These are phyloP conservation scores for Phytomonas sp. DNA, from an alignment of 208 protist genomes.

Conservation along the genomic window DNA sequence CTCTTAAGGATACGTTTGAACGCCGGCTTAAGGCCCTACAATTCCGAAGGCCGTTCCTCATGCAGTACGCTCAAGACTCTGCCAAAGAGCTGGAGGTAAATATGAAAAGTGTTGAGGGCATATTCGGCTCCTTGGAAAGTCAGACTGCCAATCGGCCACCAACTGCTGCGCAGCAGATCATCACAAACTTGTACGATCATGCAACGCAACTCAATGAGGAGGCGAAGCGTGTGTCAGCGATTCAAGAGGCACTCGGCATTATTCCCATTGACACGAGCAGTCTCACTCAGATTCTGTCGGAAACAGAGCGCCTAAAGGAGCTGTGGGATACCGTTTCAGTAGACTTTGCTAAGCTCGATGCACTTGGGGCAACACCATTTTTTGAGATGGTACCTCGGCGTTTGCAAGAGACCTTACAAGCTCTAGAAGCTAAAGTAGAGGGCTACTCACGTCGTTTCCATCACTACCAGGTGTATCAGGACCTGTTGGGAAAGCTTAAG, in stretches of 20 bases:
- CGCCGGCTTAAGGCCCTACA: conserved; percentile 87
- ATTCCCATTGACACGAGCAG: conserved; percentile 29
- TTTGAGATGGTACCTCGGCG: conserved; percentile 89
- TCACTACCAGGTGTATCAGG: conserved; percentile 40
- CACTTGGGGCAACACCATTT: conserved; percentile 88
- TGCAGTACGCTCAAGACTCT: conserved; percentile 43
- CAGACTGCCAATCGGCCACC: conserved; percentile 29
- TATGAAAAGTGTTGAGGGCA: conserved; percentile 39
- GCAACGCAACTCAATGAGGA: conserved; percentile 47
- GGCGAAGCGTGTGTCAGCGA: conserved; percentile 57
- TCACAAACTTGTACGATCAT: conserved; percentile 67
- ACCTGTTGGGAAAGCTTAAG: conserved; percentile 39
- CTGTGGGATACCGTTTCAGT: conserved; percentile 83
- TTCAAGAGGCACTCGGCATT: conserved; percentile 74
- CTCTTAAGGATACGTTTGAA: conserved; percentile 90
- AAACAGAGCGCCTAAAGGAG: conserved; percentile 86
- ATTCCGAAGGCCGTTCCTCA: conserved; percentile 52
- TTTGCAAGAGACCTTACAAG: conserved; percentile 72
- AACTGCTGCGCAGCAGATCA: conserved; percentile 43
- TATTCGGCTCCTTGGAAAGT: conserved; percentile 33
- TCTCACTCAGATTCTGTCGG: conserved; percentile 60
- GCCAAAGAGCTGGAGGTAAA: conserved; percentile 48
- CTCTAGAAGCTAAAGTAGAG: conserved; percentile 39
- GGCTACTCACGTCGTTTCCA: conserved; percentile 51
- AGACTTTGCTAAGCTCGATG: conserved; percentile 71